A percentile compares a stretch with the other conserved stretches of the same genome.
phyloP scores from a whole-genome alignment of 306 rosid species.

The Prunus persica region DNA sequence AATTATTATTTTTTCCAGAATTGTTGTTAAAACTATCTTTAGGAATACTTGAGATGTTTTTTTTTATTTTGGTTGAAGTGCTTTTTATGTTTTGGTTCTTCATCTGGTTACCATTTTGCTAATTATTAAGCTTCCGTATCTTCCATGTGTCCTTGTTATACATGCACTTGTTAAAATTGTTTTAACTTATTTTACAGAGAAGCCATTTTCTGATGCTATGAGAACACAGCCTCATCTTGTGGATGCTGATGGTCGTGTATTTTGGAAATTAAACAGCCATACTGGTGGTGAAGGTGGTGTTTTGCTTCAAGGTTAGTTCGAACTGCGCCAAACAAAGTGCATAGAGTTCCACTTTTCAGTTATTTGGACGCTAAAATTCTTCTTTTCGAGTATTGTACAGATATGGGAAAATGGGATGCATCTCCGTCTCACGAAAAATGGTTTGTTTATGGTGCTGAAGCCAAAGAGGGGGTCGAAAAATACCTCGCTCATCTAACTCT shows the following conservation, averaged over 20 bases:
- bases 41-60: neutral
- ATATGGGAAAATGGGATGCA: constrained; percentile 31
- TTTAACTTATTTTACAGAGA: constrained; percentile 22
- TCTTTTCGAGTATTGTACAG: constrained; percentile 19
- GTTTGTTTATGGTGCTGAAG: constrained; percentile 31
- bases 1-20: neutral
- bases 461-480: constrained; percentile 30
- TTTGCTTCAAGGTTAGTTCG: constrained; percentile 44
- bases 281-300: constrained; percentile 22
- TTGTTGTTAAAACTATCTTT: neutral
- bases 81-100: neutral
- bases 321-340: neutral
- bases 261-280: constrained; percentile 39
- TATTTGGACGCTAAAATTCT: neutral
- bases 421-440: constrained; percentile 32
- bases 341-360: neutral
- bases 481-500: constrained; percentile 27
- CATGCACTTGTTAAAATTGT: neutral
- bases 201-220: constrained; percentile 23
- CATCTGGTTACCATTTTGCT: neutral
- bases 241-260: constrained; percentile 42
- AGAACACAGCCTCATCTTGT: constrained; percentile 34
- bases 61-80: neutral
- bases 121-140: neutral
- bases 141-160: neutral